Percentiles rank a stretch among this genome's conserved stretches.
Conservation (phyloP, 78 protist genomes). For the Tieghemostelium lacteum region DNA sequence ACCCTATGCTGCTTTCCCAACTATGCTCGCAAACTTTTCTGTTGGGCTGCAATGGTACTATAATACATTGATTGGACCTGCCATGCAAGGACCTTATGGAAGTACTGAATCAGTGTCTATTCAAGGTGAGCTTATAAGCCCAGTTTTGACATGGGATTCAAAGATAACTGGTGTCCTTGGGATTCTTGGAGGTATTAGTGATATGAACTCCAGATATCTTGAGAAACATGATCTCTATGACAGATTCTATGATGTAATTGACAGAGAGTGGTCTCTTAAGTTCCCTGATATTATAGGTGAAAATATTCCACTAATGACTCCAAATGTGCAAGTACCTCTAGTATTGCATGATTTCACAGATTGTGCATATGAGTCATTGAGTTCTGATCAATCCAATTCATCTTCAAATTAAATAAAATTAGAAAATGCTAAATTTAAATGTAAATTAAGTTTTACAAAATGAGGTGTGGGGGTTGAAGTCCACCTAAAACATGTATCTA, state of each 20-base stretch:
- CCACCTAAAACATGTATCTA: too few species aligned
- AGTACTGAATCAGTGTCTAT: slow-evolving; percentile 51
- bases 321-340: slow-evolving; percentile 1
- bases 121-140: slow-evolving; percentile 65
- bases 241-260: slow-evolving; percentile 48
- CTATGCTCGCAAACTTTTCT: slow-evolving; percentile 20
- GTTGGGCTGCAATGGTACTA: slow-evolving; percentile 72
- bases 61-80: slow-evolving; percentile 56
- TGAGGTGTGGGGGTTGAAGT: too few species aligned
- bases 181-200: slow-evolving; percentile 59
- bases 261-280: slow-evolving; percentile 54
- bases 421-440: too few species aligned
- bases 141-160: slow-evolving; percentile 80
- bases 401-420: too few species aligned
- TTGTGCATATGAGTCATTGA: too few species aligned
- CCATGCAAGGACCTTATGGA: slow-evolving; percentile 81
- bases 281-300: slow-evolving; percentile 65
- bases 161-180: slow-evolving; percentile 63
- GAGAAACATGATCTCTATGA: not conserved
- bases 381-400: too few species aligned
- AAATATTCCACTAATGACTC: slow-evolving; percentile 30
- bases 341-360: slow-evolving; percentile 35
- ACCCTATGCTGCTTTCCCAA: slow-evolving; percentile 80
- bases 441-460: too few species aligned
- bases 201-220: slow-evolving; percentile 22